Base-by-base conservation (phyloP, 2,329 filamentous ascomycete species). In the Pezizomycotina sp. region DNA sequence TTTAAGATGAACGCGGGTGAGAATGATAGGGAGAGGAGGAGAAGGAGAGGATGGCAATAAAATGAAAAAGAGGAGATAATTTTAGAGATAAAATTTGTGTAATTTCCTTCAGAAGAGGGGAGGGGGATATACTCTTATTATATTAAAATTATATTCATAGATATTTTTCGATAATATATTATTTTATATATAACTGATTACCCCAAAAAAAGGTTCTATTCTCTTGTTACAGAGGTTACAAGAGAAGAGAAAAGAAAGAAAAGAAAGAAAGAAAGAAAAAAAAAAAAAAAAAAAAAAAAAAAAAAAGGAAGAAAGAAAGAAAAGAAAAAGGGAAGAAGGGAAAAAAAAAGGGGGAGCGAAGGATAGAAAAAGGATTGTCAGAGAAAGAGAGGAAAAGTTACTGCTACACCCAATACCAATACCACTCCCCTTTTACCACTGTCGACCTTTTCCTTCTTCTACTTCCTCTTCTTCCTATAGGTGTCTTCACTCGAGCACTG, bases 31-130 rank as follows among this genome's bases (percentile, higher is more conserved):
- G 7, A 7, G 7, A 7, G 9, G 15, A 29, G 13, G 27, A 29
- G 13, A 14, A 29, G 27, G 15, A 29, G 27, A 29, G 15, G 13
- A 13, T n/a, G n/a, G n/a, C n/a, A n/a, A n/a, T n/a, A n/a, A n/a
- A n/a, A n/a, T n/a, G n/a, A n/a, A n/a, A n/a, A n/a, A n/a, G n/a
- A n/a, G n/a, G n/a, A n/a, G n/a, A n/a, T n/a, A n/a, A n/a, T n/a
- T n/a, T n/a, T n/a, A n/a, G n/a, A n/a, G n/a, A n/a, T n/a, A n/a
- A n/a, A n/a, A n/a, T n/a, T n/a, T n/a, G n/a, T n/a, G n/a, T n/a
- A n/a, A n/a, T 44, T 44, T 44, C 36, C 39, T 44, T 44, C 39
- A 36, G 41, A 44, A 34, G 41, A 44, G 41, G 22, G 40, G 40
- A 44, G 40, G 41, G 36, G 41, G 41, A 39, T 36, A 42, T 42